Conservation (phyloP, 805 yeast species). For the Cephaloascus fragrans region DNA sequence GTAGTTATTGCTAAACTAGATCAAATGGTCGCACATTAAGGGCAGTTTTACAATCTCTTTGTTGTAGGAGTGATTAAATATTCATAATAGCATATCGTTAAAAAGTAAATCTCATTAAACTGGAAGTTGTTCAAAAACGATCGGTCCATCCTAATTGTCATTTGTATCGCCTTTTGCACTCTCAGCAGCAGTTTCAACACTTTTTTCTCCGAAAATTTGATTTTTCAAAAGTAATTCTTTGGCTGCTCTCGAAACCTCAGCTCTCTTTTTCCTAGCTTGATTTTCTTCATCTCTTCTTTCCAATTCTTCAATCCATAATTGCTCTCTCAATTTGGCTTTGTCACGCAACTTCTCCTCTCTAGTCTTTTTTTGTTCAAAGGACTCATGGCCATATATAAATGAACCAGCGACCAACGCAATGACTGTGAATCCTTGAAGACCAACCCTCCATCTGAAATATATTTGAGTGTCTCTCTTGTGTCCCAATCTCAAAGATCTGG, state of each 20-base stretch:
- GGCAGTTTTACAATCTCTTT: too few relatives aligned
- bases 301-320: conserved; percentile 80
- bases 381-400: conserved; percentile 46
- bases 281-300: conserved; percentile 77
- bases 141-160: too few relatives aligned
- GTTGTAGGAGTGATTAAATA: too few relatives aligned
- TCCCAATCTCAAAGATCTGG: conserved; percentile 64
- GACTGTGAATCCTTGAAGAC: conserved; percentile 73
- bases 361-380: conserved; percentile 31
- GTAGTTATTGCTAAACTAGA: too few relatives aligned
- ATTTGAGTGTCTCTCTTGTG: conserved; percentile 68
- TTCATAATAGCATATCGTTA: too few relatives aligned
- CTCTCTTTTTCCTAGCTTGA: conserved; percentile 57
- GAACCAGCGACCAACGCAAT: conserved; percentile 81
- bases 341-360: conserved; percentile 60
- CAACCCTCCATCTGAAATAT: conserved; percentile 87
- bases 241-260: conserved; percentile 47
- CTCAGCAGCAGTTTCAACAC: conserved; percentile 12
- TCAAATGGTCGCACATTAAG: too few relatives aligned
- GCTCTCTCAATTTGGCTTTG: conserved; percentile 80
- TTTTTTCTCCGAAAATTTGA: conserved; percentile 24
- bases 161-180: neutral
- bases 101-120: too few relatives aligned
- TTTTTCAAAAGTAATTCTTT: conserved; percentile 26
- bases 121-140: too few relatives aligned